Evolutionary conservation across 2,329 filamentous ascomycete genomes (phyloP).

Genomic region (Ophiostoma piceae): DNA sequence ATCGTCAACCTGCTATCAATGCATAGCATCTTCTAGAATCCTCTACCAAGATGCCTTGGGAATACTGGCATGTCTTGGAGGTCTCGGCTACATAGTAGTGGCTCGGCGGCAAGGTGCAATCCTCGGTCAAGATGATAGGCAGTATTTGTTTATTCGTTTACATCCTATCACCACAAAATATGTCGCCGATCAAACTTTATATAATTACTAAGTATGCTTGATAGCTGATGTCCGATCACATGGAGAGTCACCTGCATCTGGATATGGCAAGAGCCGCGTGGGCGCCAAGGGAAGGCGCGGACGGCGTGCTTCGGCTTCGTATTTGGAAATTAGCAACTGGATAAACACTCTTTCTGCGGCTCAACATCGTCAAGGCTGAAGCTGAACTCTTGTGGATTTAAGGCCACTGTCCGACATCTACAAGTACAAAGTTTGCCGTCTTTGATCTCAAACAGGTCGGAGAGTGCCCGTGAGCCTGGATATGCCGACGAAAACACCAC

Average conservation of each 20-base stretch:
- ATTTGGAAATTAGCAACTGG: background rate
- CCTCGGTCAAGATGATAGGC: background rate
- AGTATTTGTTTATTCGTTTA: background rate
- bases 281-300: background rate
- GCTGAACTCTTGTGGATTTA: background rate
- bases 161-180: background rate
- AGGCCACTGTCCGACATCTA: background rate
- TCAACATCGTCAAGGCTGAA: background rate
- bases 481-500: background rate
- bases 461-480: background rate
- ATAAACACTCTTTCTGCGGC: background rate
- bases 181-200: background rate
- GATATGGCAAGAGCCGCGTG: background rate
- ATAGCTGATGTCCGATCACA: background rate
- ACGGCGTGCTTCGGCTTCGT: background rate
- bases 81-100: conserved; percentile 13
- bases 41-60: conserved; percentile 16
- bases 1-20: background rate
- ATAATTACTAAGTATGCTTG: too few species aligned
- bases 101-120: conserved; percentile 10
- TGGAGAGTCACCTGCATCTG: background rate
- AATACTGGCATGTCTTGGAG: conserved; percentile 15
- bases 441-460: background rate
- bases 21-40: conserved; percentile 14
- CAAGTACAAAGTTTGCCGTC: background rate